Conservation (phyloP, 306 rosid species). For the Rosa lucieae region DNA sequence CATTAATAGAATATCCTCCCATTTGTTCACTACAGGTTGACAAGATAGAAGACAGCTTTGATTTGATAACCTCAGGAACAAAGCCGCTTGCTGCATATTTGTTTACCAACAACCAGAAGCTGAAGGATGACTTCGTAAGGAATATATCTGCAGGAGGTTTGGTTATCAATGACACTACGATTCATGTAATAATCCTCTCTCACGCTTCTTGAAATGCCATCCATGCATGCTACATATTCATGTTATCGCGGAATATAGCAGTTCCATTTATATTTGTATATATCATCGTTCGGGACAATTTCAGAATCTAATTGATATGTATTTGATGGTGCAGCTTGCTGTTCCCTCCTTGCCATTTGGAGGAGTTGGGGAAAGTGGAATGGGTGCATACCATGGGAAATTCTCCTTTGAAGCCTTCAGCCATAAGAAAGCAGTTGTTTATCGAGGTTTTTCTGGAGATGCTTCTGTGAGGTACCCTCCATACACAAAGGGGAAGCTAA, state of each 20-base stretch:
- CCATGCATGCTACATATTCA: neutral
- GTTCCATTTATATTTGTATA: neutral
- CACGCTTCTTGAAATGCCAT: neutral
- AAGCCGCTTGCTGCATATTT: constrained; percentile 99
- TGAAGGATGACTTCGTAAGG: constrained; percentile 70
- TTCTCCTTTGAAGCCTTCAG: constrained; percentile 92
- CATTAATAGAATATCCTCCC: neutral
- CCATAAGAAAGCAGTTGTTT: constrained; percentile 91
- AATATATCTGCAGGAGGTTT: constrained; percentile 87
- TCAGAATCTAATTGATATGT: neutral
- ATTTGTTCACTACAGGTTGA: constrained; percentile 56
- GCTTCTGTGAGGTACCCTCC: constrained; percentile 88
- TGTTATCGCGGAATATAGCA: neutral
- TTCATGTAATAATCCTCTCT: constrained; percentile 59
- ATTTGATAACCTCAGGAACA: constrained; percentile 70
- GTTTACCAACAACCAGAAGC: constrained; percentile 69
- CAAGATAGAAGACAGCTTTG: constrained; percentile 76
- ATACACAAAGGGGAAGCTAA: constrained; percentile 66
- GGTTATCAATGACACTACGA: constrained; percentile 72
- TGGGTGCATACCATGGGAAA: constrained; percentile 94
- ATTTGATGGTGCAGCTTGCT: constrained; percentile 61
- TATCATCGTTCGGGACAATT: neutral
- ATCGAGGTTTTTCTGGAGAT: constrained; percentile 74
- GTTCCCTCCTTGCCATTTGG: constrained; percentile 81
- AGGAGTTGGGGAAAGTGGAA: constrained; percentile 98